phyloP scores from a whole-genome alignment of 495 filamentous ascomycete genomes.

The Aspergillus campestris region DNA sequence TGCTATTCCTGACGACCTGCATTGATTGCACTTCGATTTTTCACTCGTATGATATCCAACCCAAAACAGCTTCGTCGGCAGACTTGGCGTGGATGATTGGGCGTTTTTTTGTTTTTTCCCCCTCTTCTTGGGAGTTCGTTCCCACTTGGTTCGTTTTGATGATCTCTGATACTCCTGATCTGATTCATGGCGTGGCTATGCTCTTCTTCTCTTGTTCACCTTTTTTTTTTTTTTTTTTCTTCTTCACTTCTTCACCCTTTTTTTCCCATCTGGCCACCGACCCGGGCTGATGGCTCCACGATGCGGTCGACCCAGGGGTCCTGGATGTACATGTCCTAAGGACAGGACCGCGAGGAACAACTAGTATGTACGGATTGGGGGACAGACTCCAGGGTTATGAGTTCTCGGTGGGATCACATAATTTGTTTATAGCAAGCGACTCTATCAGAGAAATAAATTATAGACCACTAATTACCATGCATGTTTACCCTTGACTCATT shows the following conservation, averaged over 20 bases:
- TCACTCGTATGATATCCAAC: constrained; percentile 15
- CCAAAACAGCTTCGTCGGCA: constrained; percentile 10
- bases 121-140: constrained; percentile 5
- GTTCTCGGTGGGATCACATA: constrained; percentile 8
- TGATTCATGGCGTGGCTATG: too few species aligned
- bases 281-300: background rate
- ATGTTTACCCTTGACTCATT: too few species aligned
- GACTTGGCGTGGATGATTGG: constrained; percentile 24
- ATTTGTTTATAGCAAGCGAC: constrained; percentile 13
- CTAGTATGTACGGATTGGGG: background rate
- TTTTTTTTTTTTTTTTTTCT: constrained; percentile 9
- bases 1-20: constrained; percentile 18
- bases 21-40: constrained; percentile 8
- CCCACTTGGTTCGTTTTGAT: too few species aligned
- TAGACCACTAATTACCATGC: background rate
- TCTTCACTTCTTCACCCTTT: constrained; percentile 1
- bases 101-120: constrained; percentile 21
- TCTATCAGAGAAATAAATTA: constrained; percentile 1
- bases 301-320: too few species aligned
- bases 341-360: too few species aligned
- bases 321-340: too few species aligned
- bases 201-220: background rate
- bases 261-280: constrained; percentile 4
- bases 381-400: constrained; percentile 2
- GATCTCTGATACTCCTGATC: too few species aligned